These are phyloP conservation scores for Lupinus albus DNA, from an alignment of 306 rosid genomes.

Conservation along the genomic window DNA sequence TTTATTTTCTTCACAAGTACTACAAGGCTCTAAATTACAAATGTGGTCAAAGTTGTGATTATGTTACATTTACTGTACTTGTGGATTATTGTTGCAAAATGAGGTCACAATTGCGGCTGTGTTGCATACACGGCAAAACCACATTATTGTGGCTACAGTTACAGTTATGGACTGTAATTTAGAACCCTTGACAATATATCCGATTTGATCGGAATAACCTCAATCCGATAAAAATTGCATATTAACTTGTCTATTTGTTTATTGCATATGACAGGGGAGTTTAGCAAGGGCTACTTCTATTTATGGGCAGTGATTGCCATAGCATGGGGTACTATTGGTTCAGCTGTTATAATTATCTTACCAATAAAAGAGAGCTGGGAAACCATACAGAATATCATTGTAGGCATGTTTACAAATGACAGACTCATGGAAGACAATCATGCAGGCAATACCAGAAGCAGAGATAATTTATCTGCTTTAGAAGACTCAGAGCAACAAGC, in stretches of 20 bases:
- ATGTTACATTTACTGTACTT: too few relatives aligned
- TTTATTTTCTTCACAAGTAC: not conserved
- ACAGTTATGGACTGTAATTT: too few relatives aligned
- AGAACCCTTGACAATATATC: not conserved
- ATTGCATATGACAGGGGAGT: constrained; percentile 58
- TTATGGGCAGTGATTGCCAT: constrained; percentile 87
- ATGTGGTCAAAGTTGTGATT: too few relatives aligned
- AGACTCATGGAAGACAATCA: constrained; percentile 67
- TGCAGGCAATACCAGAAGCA: constrained; percentile 75
- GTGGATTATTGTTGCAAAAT: too few relatives aligned
- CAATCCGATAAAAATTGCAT: constrained; percentile 1
- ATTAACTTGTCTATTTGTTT: constrained; percentile 11
- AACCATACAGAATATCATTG: constrained; percentile 55
- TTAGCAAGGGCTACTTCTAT: constrained; percentile 69
- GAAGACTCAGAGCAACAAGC: constrained; percentile 41
- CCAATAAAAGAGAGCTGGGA: constrained; percentile 80
- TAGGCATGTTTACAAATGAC: constrained; percentile 84
- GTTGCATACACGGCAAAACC: too few relatives aligned
- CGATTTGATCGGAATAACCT: constrained; percentile 14
- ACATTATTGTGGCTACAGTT: too few relatives aligned
- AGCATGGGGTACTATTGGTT: constrained; percentile 89
- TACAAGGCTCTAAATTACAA: not conserved
- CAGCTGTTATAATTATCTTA: constrained; percentile 68
- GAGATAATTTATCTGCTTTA: constrained; percentile 62
- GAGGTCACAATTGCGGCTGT: too few relatives aligned